Percentiles rank a stretch among this genome's conserved stretches.
Conservation (phyloP, 306 rosid species). For the Begonia peltatifolia region DNA sequence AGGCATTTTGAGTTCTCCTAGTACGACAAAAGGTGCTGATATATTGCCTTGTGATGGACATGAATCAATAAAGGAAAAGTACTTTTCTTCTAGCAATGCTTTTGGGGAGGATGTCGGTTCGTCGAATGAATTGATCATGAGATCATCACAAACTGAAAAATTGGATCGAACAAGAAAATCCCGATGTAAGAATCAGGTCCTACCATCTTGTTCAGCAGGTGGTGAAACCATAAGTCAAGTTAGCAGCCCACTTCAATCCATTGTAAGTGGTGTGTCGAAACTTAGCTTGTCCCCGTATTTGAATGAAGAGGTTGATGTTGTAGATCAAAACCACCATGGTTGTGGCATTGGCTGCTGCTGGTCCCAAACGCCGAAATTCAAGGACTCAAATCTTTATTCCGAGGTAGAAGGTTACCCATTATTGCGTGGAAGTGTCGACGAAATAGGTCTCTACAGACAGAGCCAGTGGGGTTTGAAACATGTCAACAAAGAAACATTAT, state of each 20-base stretch:
- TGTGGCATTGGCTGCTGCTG: constrained; percentile 54
- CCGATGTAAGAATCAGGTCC: constrained; percentile 15
- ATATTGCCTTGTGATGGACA: too few relatives aligned
- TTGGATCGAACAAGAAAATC: constrained; percentile 5
- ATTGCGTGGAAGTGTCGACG: constrained; percentile 25
- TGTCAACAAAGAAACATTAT: constrained; percentile 23
- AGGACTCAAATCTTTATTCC: constrained; percentile 22
- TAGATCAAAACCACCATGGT: constrained; percentile 26
- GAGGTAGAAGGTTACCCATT: constrained; percentile 44
- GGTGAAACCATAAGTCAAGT: constrained; percentile 22
- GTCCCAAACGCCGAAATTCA: constrained; percentile 61
- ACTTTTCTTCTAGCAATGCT: too few relatives aligned
- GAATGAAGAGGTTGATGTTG: constrained; percentile 28
- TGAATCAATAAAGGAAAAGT: too few relatives aligned
- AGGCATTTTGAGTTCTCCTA: constrained; percentile 1
- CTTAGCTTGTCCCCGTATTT: constrained; percentile 8
- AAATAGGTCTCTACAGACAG: constrained; percentile 13
- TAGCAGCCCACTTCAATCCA: constrained; percentile 41
- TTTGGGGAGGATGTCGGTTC: constrained; percentile 18
- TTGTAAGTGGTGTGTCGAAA: constrained; percentile 22
- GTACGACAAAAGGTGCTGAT: too few relatives aligned
- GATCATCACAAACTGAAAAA: not conserved
- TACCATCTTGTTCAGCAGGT: constrained; percentile 10
- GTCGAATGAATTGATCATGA: constrained; percentile 5
- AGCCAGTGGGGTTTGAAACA: constrained; percentile 16